Base-by-base conservation (phyloP, 2,329 filamentous ascomycete genomes). In the Monilinia fructigena region DNA sequence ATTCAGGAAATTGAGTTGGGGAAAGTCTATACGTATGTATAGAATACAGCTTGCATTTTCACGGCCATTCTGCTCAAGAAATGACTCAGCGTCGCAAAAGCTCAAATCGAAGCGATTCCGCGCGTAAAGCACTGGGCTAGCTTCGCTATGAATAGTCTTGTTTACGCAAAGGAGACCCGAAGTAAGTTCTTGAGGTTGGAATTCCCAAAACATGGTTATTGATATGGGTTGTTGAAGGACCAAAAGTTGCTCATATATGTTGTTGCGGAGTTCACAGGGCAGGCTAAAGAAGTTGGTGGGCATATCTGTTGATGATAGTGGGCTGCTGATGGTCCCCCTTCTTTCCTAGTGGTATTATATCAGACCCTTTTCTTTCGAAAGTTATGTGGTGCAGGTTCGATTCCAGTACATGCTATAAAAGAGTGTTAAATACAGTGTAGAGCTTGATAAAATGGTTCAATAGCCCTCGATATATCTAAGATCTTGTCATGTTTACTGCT, bases 91-190 rank as follows among this genome's bases (percentile, higher is more conserved):
- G 45, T 8, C 28, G 63, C 14, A 53, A n/a, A 14, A 31, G 53
- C 55, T 64, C 63, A 74, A 70, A 64, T 72, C 61, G 60, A 74
- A 74, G 53, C 47, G 31, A 63, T 73, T 72, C 50, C 68, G 47
- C 47, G 65, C 35, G 58, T 74, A 74, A 53, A 72, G 63, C n/a
- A 71, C 11, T 28, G 26, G 67, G 60, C 67, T 71, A 28, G 73
- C 68, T 68, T 74, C 71, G 54, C 16, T 31, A 61, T 73, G 59
- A 61, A 74, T 55, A 26, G 55, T 65, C 61, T 72, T 72, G 63
- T 69, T 73, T 40, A 52, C 63, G 38, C 52, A 40, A 31, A 73
- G 67, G 50, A 74, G 69, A 35, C 60, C 63, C 10, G 26, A 40
- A 31, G 67, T 68, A 16, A 67, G 47, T 20, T 38, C 26, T 26